Base-by-base conservation (phyloP, 495 filamentous ascomycete species). In the Trypethelium eluteriae region DNA sequence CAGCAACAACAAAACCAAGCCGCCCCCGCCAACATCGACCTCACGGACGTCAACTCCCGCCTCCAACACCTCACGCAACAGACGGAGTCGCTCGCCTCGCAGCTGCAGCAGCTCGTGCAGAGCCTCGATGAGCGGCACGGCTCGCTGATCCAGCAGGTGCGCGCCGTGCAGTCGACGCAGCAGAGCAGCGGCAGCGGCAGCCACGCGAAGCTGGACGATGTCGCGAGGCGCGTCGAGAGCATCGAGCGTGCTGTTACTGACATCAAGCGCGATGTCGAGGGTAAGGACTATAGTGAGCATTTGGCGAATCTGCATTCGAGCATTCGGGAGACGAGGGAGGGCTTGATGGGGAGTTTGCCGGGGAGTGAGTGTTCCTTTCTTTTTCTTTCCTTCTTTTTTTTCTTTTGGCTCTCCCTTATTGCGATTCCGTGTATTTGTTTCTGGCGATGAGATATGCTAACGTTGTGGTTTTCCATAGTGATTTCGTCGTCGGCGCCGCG, bases 21-120 rank as follows among this genome's bases (percentile, higher is more conserved):
- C 18, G 63, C 72, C 38, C 62, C 66, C 16, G 62, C 65, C 63
- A 70, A 71, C n/a, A 74, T 74, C 41, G 76, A 79, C 38, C 74
- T 80, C 73, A 81, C 80, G 16, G 91, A 97, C 73, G 81, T 97
- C 10, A 84, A 91, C 76, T 88, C 88, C 80, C 86, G 91, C 9
- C 76, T 98, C 7, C 88, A 96, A 74, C 81, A 81, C 53, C 79
- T 92, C 68, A 87, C 87, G 79, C 86, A 92, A 69, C 86, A 88
- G 64, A 78, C 90, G 39, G 85, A 84, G 56, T 85, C 81, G 74
- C 81, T 93, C 73, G 82, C 89, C 75, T 84, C 84, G 53, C 81
- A 89, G 56, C 71, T 89, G n/a, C 79, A 79, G 6, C 77, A 80
- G 16, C 68, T 80, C 49, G 62, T 67, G n/a, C 68, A 67, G 39